Base-by-base conservation (phyloP, 192 early-diverging fungal genomes). In the Coemansia sp. region DNA sequence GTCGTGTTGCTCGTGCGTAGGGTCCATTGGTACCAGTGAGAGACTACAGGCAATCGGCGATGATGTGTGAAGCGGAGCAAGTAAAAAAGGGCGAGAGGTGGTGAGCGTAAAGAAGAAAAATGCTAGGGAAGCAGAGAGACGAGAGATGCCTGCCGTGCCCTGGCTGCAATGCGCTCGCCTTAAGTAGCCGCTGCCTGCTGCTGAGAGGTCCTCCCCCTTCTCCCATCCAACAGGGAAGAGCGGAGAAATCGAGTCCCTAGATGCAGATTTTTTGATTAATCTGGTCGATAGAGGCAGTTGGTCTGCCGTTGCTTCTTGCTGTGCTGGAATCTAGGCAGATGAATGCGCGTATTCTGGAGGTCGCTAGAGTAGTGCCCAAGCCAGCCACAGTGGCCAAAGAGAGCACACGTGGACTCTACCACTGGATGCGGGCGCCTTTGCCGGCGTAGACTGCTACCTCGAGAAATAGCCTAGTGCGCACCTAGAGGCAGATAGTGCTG, bases 1-100 rank as follows among this genome's bases (percentile, higher is more conserved):
- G 39, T 67, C 62, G 41, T 75, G 77, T 55, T 80, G 72, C 52
- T 72, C 70, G 21, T 67, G 61, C n/a, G 78, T 55, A 28, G 73
- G 65, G 52, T 82, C 74, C 79, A 82, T 82, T 45, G 20, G 43
- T 45, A 59, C n/a, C 38, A 33, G 37, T 18, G 23, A 21, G 5
- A 12, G 26, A 12, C 20, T 39, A 53, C 56, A 39, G 20, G 58
- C 20, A 41, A 20, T 60, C 34, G 36, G 21, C 18, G 20, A 36
- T 21, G 2, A 0, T 18, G 12, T 55, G 62, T 35, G 62, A 9
- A 13, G 37, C 33, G 25, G n/a, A 31, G 20, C 18, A 18, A 7
- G 36, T 26, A 25, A 48, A 36, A 41, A 55, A 31, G 9, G 42
- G 21, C 34, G 59, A 31, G 59, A 31, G 35, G 25, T 61, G 20